phyloP scores from a whole-genome alignment of 352 stramenopile species.

The Pythium dissimile region DNA sequence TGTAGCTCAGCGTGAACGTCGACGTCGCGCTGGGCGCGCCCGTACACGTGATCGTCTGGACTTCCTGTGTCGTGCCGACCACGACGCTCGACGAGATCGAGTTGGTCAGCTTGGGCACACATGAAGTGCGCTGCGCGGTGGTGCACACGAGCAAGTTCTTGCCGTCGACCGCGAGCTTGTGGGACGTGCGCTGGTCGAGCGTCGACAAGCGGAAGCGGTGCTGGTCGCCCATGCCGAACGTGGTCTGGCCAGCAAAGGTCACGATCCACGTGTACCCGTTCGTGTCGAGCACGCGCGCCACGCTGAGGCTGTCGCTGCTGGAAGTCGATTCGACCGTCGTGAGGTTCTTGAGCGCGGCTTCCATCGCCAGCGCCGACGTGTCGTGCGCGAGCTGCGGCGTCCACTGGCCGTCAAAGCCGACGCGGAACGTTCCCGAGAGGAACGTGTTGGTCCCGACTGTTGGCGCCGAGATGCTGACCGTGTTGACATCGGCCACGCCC shows the following conservation, averaged over 20 bases:
- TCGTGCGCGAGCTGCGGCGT: slow-evolving; percentile 87
- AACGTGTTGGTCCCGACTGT: slow-evolving; percentile 36
- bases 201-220: slow-evolving; percentile 42
- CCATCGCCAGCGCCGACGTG: slow-evolving; percentile 79
- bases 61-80: slow-evolving; percentile 39
- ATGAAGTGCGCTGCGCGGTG: slow-evolving; percentile 33
- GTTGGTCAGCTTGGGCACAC: slow-evolving; percentile 40
- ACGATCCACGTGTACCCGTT: slow-evolving; percentile 82
- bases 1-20: slow-evolving; percentile 62
- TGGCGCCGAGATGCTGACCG: slow-evolving; percentile 68
- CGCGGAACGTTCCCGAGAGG: slow-evolving; percentile 80
- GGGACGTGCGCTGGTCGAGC: slow-evolving; percentile 35
- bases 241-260: slow-evolving; percentile 50
- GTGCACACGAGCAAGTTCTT: slow-evolving; percentile 61
- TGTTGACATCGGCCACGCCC: slow-evolving; percentile 54
- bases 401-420: slow-evolving; percentile 86
- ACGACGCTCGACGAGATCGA: slow-evolving; percentile 41
- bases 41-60: slow-evolving; percentile 59
- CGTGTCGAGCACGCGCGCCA: slow-evolving; percentile 50
- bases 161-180: slow-evolving; percentile 52
- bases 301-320: slow-evolving; percentile 33
- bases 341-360: slow-evolving; percentile 42
- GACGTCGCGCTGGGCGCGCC: slow-evolving; percentile 32
- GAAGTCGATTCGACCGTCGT: slow-evolving; percentile 45
- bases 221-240: slow-evolving; percentile 48